phyloP scores from a whole-genome alignment of 352 stramenopile species.

The Phytophthora sojae region DNA sequence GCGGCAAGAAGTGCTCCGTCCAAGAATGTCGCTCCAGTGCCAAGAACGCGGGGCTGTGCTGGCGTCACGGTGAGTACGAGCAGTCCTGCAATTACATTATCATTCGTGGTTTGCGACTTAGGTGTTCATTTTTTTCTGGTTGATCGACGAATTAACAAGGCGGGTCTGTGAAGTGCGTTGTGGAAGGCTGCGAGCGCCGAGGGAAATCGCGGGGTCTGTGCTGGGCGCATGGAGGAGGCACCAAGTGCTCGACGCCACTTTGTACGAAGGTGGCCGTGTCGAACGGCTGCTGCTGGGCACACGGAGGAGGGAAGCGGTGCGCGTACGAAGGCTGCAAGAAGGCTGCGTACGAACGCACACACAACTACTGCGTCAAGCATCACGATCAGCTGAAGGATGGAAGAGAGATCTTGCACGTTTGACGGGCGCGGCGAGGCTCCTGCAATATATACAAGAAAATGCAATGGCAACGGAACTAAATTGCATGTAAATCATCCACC shows the following conservation, averaged over 20 bases:
- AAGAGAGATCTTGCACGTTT: not conserved
- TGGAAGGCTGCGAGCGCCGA: slow-evolving; percentile 46
- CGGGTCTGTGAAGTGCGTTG: slow-evolving; percentile 49
- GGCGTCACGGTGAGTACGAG: slow-evolving; percentile 8
- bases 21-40: slow-evolving; percentile 36
- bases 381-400: slow-evolving; percentile 18
- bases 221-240: slow-evolving; percentile 51
- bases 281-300: slow-evolving; percentile 45
- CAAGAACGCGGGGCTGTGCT: slow-evolving; percentile 32
- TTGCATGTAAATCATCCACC: not conserved
- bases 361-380: slow-evolving; percentile 48
- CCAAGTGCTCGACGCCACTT: slow-evolving; percentile 29
- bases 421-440: not conserved
- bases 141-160: slow-evolving; percentile 5
- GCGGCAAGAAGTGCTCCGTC: slow-evolving; percentile 44
- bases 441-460: not conserved
- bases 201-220: slow-evolving; percentile 50
- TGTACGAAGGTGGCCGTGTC: slow-evolving; percentile 47
- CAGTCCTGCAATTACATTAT: not conserved
- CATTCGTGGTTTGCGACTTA: not conserved
- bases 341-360: slow-evolving; percentile 40
- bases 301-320: slow-evolving; percentile 48
- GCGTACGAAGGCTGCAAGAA: slow-evolving; percentile 31
- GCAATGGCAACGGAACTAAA: not conserved
- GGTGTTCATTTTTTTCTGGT: not conserved